These are phyloP conservation scores for Tubosaeta sp. DNA, from an alignment of 768 basidiomycete species.

Conservation along the genomic window DNA sequence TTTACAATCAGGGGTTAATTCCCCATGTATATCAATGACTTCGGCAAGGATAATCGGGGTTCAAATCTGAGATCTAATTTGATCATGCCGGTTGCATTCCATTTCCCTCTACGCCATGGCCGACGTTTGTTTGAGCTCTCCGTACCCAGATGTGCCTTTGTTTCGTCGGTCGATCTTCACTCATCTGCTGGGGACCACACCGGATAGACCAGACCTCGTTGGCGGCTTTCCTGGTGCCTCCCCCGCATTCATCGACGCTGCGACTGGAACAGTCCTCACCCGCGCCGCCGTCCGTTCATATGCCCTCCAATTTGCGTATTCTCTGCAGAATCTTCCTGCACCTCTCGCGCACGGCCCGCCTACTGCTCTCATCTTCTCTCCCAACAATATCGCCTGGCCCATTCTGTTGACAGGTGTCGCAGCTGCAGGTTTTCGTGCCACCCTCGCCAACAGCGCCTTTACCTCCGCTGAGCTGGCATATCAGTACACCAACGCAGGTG, in stretches of 20 bases:
- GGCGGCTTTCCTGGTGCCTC: slow-evolving; percentile 41
- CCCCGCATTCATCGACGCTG: slow-evolving; percentile 65
- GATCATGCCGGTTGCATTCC: no score
- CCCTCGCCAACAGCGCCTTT: slow-evolving; percentile 72
- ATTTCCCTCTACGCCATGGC: slow-evolving; percentile 12
- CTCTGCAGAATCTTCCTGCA: slow-evolving; percentile 44
- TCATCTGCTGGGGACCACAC: slow-evolving; percentile 22
- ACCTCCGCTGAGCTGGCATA: slow-evolving; percentile 62
- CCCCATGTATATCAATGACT: no score
- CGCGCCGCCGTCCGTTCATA: slow-evolving; percentile 50
- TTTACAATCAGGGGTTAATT: no score
- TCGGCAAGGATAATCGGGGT: no score
- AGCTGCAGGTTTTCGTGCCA: slow-evolving; percentile 64
- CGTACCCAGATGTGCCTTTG: slow-evolving; percentile 18
- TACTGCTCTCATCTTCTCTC: slow-evolving; percentile 61
- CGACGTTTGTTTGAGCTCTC: slow-evolving; percentile 16
- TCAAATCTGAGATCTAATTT: no score
- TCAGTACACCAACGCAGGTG: slow-evolving; percentile 67
- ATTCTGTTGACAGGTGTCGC: slow-evolving; percentile 42
- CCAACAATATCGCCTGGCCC: slow-evolving; percentile 60
- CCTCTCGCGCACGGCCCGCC: slow-evolving; percentile 39
- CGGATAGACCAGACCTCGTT: slow-evolving; percentile 24
- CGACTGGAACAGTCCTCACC: slow-evolving; percentile 51
- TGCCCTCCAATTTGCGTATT: slow-evolving; percentile 54
- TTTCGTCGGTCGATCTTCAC: slow-evolving; percentile 30